phyloP scores from a whole-genome alignment of 164 flowering plant genomes.

The Macadamia tetraphylla region DNA sequence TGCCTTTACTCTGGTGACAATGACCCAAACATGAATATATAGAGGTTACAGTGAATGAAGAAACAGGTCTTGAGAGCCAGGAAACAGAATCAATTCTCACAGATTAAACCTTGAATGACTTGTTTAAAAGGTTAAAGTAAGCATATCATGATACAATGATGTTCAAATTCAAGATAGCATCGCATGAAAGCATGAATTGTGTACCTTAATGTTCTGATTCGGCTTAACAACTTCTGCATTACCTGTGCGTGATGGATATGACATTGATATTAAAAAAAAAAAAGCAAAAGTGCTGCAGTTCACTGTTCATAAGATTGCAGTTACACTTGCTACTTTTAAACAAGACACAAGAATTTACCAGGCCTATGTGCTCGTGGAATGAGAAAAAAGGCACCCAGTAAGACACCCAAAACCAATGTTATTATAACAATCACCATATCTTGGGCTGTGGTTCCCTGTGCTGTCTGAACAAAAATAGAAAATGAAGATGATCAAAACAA shows the following conservation, averaged over 20 bases:
- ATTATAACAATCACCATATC: slow-evolving; percentile 36
- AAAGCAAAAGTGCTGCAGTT: not conserved
- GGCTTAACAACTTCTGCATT: slow-evolving; percentile 7
- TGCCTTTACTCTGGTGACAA: too few relatives aligned
- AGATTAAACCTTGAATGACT: not conserved
- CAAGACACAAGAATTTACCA: slow-evolving; percentile 7
- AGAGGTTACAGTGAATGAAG: not conserved
- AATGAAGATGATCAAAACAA: not conserved
- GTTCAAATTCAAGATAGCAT: not conserved
- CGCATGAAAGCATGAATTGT: slow-evolving; percentile 21
- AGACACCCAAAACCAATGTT: slow-evolving; percentile 35
- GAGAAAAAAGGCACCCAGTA: slow-evolving; percentile 36
- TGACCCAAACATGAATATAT: too few relatives aligned
- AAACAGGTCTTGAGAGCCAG: not conserved
- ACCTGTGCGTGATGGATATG: slow-evolving; percentile 5
- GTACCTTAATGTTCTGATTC: slow-evolving; percentile 14
- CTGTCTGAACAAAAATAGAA: slow-evolving; percentile 4
- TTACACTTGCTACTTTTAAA: not conserved
- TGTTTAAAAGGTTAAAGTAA: not conserved
- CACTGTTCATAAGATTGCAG: not conserved
- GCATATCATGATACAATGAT: not conserved
- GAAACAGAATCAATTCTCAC: not conserved
- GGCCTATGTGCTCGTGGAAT: slow-evolving; percentile 23
- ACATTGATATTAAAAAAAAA: not conserved
- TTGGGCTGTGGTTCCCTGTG: slow-evolving; percentile 9